These are phyloP conservation scores for Lodderomyces parapsilosis DNA, from an alignment of 1,139 yeast genomes.

Conservation along the genomic window DNA sequence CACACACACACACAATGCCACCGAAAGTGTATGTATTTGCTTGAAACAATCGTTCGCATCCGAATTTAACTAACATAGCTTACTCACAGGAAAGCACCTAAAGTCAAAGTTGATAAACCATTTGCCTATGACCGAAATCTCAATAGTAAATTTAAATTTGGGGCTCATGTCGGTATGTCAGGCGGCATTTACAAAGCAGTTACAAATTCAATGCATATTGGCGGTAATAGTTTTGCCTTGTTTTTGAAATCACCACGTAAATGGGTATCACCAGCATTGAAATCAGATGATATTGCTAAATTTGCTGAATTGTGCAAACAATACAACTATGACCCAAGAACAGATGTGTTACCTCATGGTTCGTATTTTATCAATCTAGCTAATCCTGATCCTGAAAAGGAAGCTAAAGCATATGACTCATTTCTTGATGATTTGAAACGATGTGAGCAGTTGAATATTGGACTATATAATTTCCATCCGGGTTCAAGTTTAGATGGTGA, in stretches of 20 bases:
- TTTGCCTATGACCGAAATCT: constrained; percentile 25
- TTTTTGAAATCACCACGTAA: constrained; percentile 87
- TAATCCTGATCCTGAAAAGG: constrained; percentile 82
- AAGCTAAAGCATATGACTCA: constrained; percentile 71
- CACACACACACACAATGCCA: constrained; percentile 9
- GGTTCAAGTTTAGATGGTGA: constrained; percentile 84
- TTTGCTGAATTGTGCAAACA: constrained; percentile 63
- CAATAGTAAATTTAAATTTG: constrained; percentile 50
- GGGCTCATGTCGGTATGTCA: constrained; percentile 76
- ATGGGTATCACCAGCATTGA: constrained; percentile 83
- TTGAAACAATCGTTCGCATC: not conserved
- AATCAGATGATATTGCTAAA: constrained; percentile 61
- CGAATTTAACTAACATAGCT: not conserved
- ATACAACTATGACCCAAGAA: constrained; percentile 66
- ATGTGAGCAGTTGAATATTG: constrained; percentile 83
- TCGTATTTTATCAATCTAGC: constrained; percentile 91
- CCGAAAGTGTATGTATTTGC: constrained; percentile 14
- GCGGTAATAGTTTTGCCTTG: constrained; percentile 85
- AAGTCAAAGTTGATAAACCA: constrained; percentile 9
- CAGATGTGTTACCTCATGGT: constrained; percentile 90
- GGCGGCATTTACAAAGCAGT: constrained; percentile 81
- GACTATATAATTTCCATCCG: constrained; percentile 90
- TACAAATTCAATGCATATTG: constrained; percentile 69
- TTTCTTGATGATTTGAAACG: constrained; percentile 83
- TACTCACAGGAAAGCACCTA: constrained; percentile 5